phyloP scores from a whole-genome alignment of 139 green algal genomes.

The Chlamydomonas sp. region DNA sequence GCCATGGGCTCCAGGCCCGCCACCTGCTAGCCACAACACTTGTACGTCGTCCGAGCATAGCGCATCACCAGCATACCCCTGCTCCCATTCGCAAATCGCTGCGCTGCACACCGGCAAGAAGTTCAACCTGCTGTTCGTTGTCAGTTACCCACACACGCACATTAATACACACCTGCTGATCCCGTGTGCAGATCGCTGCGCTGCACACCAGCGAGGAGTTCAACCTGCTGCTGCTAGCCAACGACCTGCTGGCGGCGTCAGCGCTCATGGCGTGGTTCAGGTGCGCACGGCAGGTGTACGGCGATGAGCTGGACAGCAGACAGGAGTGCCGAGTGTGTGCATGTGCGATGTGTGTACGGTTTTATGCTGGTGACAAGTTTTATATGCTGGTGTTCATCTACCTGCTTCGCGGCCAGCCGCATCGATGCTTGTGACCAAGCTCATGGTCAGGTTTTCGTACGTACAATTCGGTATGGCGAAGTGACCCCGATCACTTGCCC shows the following conservation, averaged over 20 bases:
- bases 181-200: background rate
- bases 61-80: background rate
- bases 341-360: too few relatives aligned
- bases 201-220: background rate
- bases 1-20: too few relatives aligned
- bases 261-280: constrained; percentile 16
- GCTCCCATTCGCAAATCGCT: background rate
- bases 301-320: background rate
- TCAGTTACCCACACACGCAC: background rate
- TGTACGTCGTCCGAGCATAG: too few relatives aligned
- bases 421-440: too few relatives aligned
- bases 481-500: too few relatives aligned
- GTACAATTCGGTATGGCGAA: too few relatives aligned
- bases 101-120: background rate
- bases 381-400: too few relatives aligned
- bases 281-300: background rate
- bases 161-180: background rate
- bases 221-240: constrained; percentile 2
- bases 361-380: too few relatives aligned
- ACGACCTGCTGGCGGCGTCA: constrained; percentile 15
- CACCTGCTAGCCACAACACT: too few relatives aligned
- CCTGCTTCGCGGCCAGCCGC: too few relatives aligned
- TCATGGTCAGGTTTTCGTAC: too few relatives aligned
- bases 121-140: constrained; percentile 1
- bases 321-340: too few relatives aligned